Evolutionary conservation across 805 yeast species (phyloP).

Genomic region (Lachancea dasiensis): DNA sequence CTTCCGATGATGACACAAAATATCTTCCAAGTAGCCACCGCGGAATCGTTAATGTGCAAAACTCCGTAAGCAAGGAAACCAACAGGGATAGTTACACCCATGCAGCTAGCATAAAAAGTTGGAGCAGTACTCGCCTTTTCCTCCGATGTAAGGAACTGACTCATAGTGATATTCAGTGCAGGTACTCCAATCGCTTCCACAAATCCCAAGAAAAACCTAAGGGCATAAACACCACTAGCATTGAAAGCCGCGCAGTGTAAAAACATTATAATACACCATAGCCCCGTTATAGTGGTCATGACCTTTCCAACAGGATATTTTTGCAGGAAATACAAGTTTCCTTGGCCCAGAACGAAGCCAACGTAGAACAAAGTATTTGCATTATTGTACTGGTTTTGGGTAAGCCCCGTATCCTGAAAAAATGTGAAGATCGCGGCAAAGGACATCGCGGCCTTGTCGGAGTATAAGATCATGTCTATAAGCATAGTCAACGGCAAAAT

Average conservation of each 20-base stretch:
- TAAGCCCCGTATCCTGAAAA: conserved; percentile 41
- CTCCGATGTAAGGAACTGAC: conserved; percentile 42
- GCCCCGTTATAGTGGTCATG: conserved; percentile 32
- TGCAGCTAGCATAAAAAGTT: conserved; percentile 45
- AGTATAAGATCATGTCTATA: conserved; percentile 40
- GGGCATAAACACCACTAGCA: conserved; percentile 41
- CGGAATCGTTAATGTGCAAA: conserved; percentile 22
- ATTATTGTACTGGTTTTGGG: conserved; percentile 40
- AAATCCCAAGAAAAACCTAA: conserved; percentile 48
- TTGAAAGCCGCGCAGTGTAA: conserved; percentile 41
- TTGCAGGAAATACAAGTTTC: conserved; percentile 41
- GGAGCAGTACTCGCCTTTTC: conserved; percentile 51
- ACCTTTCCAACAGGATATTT: conserved; percentile 38
- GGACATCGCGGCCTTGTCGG: conserved; percentile 48
- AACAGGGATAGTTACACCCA: conserved; percentile 47
- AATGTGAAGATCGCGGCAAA: conserved; percentile 45
- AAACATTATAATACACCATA: conserved; percentile 45
- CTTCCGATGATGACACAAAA: conserved; percentile 54
- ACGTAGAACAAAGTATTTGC: conserved; percentile 49
- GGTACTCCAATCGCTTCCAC: conserved; percentile 43
- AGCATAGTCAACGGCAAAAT: conserved; percentile 35
- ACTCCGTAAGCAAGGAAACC: conserved; percentile 44
- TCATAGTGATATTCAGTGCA: conserved; percentile 41
- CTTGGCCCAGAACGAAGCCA: conserved; percentile 45
- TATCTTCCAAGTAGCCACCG: conserved; percentile 44